Base-by-base conservation (phyloP, 805 yeast genomes). In the Kockiozyma suomiensis region DNA sequence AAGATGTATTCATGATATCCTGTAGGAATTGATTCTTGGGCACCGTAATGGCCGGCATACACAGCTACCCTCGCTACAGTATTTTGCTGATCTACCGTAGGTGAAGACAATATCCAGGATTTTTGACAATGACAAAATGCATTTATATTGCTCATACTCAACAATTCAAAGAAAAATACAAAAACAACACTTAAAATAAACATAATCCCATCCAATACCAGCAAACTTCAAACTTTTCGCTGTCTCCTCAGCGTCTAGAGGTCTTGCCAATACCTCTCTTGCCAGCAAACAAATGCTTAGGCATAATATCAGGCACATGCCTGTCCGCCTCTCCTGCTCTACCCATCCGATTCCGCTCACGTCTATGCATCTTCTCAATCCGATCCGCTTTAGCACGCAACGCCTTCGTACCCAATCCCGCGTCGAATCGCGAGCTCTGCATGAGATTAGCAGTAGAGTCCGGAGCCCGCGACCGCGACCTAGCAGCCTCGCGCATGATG, bases 291-390 rank as follows among this genome's bases (percentile, higher is more conserved):
- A 94, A 81, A 78, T 94, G 99, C 81, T 92, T 93, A 66, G 97
- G 97, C 78, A 89, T 76, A 64, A 89, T 79, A 54, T 88, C 94
- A 56, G 91, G 83, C 59, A 84, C 80, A 75, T 90, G 96, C 77
- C 98, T 86, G 78, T 94, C 99, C 72, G 89, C 88, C 79, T 94
- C 99, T 79, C 98, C 97, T 67, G 85, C 88, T 77, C 96, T 86
- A 45, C 97, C 97, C 72, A 81, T 76, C 80, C 92, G 86, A 78
- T 92, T 90, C 79, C 98, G 85, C 73, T 88, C 96, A 78, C 97
- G 86, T 83, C 97, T 90, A 75, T 89, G 92, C 70, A 89, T 75
- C 80, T 91, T 92, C 72, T 84, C 87, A 77, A 91, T 79, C 81
- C 94, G 86, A 67, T 87, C 94, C 58, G 97, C 91, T 77, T 87